Conservation (phyloP, 2,329 filamentous ascomycete genomes). For the Nemania serpens region DNA sequence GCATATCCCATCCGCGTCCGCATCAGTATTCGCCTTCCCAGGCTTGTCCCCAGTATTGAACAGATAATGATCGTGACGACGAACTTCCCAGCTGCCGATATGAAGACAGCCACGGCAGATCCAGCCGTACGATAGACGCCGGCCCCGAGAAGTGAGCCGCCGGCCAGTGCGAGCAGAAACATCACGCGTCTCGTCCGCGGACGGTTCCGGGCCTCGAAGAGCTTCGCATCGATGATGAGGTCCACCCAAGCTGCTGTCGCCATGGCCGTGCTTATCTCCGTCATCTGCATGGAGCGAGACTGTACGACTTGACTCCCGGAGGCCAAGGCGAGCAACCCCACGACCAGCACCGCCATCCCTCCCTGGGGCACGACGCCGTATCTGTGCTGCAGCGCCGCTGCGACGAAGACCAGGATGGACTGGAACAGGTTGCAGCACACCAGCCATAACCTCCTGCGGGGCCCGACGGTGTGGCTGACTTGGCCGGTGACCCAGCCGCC, state of each 20-base stretch:
- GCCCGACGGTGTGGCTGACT: conserved; percentile 56
- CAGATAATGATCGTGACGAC: conserved; percentile 51
- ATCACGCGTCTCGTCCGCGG: conserved; percentile 54
- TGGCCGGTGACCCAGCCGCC: conserved; percentile 62
- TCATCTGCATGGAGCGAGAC: conserved; percentile 57
- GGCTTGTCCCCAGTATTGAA: conserved; percentile 47
- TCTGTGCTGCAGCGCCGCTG: conserved; percentile 53
- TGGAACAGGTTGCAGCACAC: conserved; percentile 60
- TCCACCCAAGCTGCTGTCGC: conserved; percentile 67
- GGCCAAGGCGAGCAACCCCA: conserved; percentile 59
- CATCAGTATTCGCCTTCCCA: conserved; percentile 28
- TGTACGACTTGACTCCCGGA: conserved; percentile 64
- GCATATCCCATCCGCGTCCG: not conserved
- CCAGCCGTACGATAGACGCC: conserved; percentile 51
- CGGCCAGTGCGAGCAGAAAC: conserved; percentile 54
- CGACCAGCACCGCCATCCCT: conserved; percentile 47
- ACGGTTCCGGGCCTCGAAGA: conserved; percentile 54
- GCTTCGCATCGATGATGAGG: conserved; percentile 57
- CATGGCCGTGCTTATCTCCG: conserved; percentile 68
- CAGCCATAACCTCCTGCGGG: conserved; percentile 58
- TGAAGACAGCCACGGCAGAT: conserved; percentile 49
- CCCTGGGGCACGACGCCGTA: conserved; percentile 46
- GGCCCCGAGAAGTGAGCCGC: conserved; percentile 57
- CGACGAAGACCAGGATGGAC: conserved; percentile 57
- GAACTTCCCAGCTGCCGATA: conserved; percentile 52